Percentiles rank a stretch among this genome's conserved stretches.
phyloP scores from a whole-genome alignment of 2,329 filamentous ascomycete species.

The Plectosphaerella plurivora region DNA sequence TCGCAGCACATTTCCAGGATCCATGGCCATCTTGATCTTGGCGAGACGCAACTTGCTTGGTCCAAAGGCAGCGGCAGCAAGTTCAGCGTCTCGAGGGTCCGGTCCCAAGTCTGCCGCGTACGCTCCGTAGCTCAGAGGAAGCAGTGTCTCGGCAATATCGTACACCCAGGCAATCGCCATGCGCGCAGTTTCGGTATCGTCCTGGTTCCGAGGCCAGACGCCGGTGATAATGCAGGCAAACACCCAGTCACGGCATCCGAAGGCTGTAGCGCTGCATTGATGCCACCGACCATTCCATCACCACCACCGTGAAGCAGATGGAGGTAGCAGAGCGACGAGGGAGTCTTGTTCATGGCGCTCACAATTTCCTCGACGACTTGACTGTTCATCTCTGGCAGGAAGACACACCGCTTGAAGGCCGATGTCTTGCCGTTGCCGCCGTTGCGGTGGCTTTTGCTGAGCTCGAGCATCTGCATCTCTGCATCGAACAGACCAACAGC shows the following conservation, averaged over 20 bases:
- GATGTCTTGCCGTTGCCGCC: slow-evolving; percentile 50
- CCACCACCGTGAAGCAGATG: slow-evolving; percentile 52
- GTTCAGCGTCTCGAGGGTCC: slow-evolving; percentile 48
- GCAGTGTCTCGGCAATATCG: slow-evolving; percentile 36
- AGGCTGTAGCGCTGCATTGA: slow-evolving; percentile 47
- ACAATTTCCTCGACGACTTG: slow-evolving; percentile 31
- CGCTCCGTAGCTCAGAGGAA: slow-evolving; percentile 44
- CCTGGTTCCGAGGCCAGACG: slow-evolving; percentile 52
- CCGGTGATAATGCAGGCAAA: slow-evolving; percentile 62
- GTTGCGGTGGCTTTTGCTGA: slow-evolving; percentile 51
- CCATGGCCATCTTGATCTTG: slow-evolving; percentile 42
- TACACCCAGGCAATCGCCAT: slow-evolving; percentile 52
- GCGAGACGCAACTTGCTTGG: slow-evolving; percentile 44
- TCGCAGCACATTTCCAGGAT: slow-evolving; percentile 46
- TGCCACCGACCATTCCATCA: slow-evolving; percentile 44
- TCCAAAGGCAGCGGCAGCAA: slow-evolving; percentile 54
- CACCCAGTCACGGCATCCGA: slow-evolving; percentile 60
- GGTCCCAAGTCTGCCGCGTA: slow-evolving; percentile 62
- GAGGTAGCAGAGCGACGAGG: slow-evolving; percentile 53
- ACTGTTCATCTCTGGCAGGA: slow-evolving; percentile 42
- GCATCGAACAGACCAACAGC: slow-evolving; percentile 48
- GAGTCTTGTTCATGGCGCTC: slow-evolving; percentile 40
- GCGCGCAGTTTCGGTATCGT: slow-evolving; percentile 34
- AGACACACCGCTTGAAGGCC: slow-evolving; percentile 61
- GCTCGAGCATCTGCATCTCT: slow-evolving; percentile 56